A percentile compares a stretch with the other conserved stretches of the same genome.
Conservation (phyloP, 2,329 filamentous ascomycete genomes). For the Nigrospora sphaerica region DNA sequence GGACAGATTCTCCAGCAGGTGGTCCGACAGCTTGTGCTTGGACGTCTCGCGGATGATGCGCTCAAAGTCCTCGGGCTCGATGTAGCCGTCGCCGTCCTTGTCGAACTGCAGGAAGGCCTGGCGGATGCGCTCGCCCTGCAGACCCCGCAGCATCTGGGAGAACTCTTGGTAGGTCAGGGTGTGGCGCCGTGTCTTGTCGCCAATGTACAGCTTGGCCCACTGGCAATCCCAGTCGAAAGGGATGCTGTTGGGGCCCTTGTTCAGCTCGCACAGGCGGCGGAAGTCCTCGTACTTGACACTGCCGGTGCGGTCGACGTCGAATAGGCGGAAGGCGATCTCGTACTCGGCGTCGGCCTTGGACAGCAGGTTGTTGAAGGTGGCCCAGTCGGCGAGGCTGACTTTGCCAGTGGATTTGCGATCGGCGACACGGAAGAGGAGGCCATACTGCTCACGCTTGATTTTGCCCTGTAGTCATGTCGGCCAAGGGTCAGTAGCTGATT, state of each 20-base stretch:
- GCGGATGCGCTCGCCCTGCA: constrained; percentile 91
- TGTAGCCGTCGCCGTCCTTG: constrained; percentile 87
- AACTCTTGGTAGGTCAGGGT: constrained; percentile 94
- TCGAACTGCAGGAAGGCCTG: constrained; percentile 93
- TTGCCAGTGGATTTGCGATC: constrained; percentile 69
- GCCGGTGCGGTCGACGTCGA: constrained; percentile 79
- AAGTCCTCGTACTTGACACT: constrained; percentile 87
- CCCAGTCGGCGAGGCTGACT: constrained; percentile 80
- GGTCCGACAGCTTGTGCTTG: constrained; percentile 93
- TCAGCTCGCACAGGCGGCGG: constrained; percentile 74
- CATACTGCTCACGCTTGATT: constrained; percentile 93
- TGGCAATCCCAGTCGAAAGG: constrained; percentile 97
- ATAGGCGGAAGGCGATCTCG: constrained; percentile 95
- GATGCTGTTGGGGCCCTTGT: constrained; percentile 78
- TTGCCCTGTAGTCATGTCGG: constrained; percentile 63
- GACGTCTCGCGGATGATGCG: constrained; percentile 92
- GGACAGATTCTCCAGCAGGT: constrained; percentile 82
- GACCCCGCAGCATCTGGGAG: constrained; percentile 91
- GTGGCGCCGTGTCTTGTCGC: constrained; percentile 79
- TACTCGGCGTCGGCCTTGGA: constrained; percentile 95
- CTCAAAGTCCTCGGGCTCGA: constrained; percentile 92
- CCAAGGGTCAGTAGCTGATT: not conserved
- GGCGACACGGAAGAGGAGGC: constrained; percentile 85
- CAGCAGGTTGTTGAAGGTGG: constrained; percentile 87
- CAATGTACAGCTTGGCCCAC: constrained; percentile 93